phyloP scores from a whole-genome alignment of 1,284 basidiomycete species.

The Sanguinoderma infundibulare region DNA sequence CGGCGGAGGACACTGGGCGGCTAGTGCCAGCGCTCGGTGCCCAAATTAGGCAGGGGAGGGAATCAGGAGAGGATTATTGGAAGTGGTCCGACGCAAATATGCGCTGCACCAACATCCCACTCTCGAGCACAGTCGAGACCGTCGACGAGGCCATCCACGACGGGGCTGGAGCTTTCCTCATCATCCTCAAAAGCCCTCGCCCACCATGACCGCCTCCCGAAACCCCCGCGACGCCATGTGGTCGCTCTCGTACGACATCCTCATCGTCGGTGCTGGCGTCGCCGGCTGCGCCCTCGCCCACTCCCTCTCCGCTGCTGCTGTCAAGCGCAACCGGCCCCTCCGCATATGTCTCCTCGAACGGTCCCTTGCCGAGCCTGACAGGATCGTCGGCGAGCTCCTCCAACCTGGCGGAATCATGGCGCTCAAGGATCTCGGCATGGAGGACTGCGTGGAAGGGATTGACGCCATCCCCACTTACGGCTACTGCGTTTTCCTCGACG shows the following conservation, averaged over 20 bases:
- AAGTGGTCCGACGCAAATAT: conserved; percentile 4
- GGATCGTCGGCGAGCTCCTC: conserved; percentile 96
- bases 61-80: not conserved
- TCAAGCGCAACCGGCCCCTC: conserved; percentile 58
- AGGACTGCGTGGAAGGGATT: conserved; percentile 79
- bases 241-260: conserved; percentile 60
- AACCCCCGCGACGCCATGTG: conserved; percentile 19
- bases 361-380: conserved; percentile 90
- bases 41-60: not conserved
- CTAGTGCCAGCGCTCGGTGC: too few species aligned
- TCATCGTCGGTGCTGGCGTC: conserved; percentile 91
- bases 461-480: conserved; percentile 88
- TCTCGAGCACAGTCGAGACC: conserved; percentile 20
- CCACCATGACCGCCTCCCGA: not conserved
- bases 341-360: conserved; percentile 87
- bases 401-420: conserved; percentile 92
- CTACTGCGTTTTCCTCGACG: conserved; percentile 83
- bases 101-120: not conserved
- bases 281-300: conserved; percentile 82
- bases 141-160: conserved; percentile 21
- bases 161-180: conserved; percentile 20
- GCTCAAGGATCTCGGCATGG: conserved; percentile 79
- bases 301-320: conserved; percentile 57
- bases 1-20: too few species aligned
- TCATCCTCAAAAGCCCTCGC: conserved; percentile 13